These are phyloP conservation scores for Hibiscus mutabilis DNA, from an alignment of 345 rosid genomes.

Conservation along the genomic window DNA sequence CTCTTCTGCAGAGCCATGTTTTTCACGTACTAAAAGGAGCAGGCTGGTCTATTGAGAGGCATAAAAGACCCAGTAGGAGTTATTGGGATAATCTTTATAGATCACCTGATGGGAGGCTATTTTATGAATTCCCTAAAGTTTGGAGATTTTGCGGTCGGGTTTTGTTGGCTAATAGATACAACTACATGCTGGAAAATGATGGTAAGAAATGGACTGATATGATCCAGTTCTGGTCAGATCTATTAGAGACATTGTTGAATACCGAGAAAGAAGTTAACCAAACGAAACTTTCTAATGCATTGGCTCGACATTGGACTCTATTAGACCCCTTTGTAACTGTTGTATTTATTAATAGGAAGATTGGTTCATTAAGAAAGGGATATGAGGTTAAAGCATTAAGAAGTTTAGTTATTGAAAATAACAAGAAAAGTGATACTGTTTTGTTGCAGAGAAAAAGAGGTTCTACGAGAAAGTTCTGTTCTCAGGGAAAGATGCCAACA, in stretches of 20 bases:
- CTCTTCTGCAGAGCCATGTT: conserved; percentile 54
- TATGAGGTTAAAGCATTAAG: conserved; percentile 47
- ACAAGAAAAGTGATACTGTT: conserved; percentile 19
- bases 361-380: conserved; percentile 75
- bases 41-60: conserved; percentile 66
- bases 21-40: conserved; percentile 41
- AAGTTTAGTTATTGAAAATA: conserved; percentile 29
- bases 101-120: conserved; percentile 57
- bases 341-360: conserved; percentile 64
- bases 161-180: conserved; percentile 33
- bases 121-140: conserved; percentile 68
- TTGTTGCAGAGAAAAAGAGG: conserved; percentile 20
- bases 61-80: conserved; percentile 48
- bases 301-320: conserved; percentile 62
- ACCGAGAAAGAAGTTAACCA: conserved; percentile 48
- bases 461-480: conserved; percentile 12
- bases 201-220: conserved; percentile 65
- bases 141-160: conserved; percentile 65
- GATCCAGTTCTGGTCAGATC: conserved; percentile 61
- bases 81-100: conserved; percentile 43
- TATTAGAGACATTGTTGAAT: conserved; percentile 40
- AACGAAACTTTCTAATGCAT: conserved; percentile 28
- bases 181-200: conserved; percentile 35
- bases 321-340: conserved; percentile 87
- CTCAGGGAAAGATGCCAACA: conserved; percentile 16